Conservation (phyloP, 345 rosid species). For the Hirschfeldia incana region DNA sequence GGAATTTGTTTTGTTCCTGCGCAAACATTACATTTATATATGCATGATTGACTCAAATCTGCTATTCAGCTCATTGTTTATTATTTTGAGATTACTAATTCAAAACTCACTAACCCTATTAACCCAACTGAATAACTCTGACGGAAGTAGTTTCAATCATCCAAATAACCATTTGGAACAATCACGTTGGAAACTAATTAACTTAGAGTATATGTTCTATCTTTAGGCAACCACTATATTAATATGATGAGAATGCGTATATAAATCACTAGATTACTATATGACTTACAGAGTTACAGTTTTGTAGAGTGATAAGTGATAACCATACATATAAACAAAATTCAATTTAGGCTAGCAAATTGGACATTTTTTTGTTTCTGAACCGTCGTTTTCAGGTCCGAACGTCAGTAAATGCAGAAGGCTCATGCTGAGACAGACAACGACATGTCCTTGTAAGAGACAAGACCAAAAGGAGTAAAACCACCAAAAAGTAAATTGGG, state of each 20-base stretch:
- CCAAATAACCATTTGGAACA: neutral
- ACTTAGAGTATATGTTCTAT: too few species aligned
- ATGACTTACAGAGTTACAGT: neutral
- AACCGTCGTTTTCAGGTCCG: constrained; percentile 36
- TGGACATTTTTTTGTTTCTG: constrained; percentile 20
- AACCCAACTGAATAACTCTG: neutral
- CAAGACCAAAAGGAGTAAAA: constrained; percentile 38
- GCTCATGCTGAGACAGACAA: constrained; percentile 42
- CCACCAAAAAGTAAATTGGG: constrained; percentile 20
- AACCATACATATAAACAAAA: neutral
- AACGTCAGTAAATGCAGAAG: constrained; percentile 37
- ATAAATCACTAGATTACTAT: neutral
- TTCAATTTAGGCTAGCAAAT: neutral
- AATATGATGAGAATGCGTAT: neutral
- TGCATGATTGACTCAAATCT: neutral
- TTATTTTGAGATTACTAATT: neutral
- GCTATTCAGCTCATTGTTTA: neutral
- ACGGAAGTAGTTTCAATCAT: neutral
- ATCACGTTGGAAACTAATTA: neutral
- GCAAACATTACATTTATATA: neutral
- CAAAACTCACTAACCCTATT: neutral
- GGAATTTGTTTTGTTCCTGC: neutral
- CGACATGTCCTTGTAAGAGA: constrained; percentile 43
- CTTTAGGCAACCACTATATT: neutral
- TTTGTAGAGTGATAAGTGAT: neutral